Evolutionary conservation across 2,329 filamentous ascomycete species (phyloP).

Genomic region (Trichophyton mentagrophytes): DNA sequence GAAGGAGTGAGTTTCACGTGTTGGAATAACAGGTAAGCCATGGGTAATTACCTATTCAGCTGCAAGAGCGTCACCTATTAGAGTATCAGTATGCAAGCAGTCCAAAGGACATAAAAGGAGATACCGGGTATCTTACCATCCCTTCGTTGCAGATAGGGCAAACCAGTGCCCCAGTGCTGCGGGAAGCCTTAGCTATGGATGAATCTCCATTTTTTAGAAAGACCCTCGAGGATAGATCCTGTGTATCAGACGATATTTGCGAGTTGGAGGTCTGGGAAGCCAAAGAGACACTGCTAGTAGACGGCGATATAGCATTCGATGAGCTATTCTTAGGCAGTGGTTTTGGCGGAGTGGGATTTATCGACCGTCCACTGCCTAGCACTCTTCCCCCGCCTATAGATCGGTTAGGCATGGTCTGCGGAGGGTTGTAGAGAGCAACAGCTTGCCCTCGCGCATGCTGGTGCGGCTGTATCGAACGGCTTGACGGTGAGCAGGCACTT

Average conservation of each 20-base stretch:
- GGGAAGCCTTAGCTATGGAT: constrained; percentile 32
- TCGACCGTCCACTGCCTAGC: constrained; percentile 70
- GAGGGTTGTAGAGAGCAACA: constrained; percentile 5
- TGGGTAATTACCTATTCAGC: constrained; percentile 53
- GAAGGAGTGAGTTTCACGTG: constrained; percentile 12
- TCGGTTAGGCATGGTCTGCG: constrained; percentile 57
- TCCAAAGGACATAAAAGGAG: not conserved
- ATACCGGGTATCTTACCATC: constrained; percentile 53
- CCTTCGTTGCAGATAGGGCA: constrained; percentile 98
- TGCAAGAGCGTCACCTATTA: constrained; percentile 75
- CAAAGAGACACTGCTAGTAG: constrained; percentile 62
- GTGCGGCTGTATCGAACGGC: not conserved
- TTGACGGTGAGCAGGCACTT: not conserved
- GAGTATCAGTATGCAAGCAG: constrained; percentile 5
- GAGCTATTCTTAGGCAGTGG: constrained; percentile 30
- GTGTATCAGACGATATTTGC: constrained; percentile 55
- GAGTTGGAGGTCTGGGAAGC: constrained; percentile 63
- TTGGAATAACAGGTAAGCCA: constrained; percentile 10
- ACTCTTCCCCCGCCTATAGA: constrained; percentile 87
- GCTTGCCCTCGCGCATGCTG: not conserved
- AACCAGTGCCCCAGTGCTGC: constrained; percentile 52
- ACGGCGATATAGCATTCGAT: constrained; percentile 44
- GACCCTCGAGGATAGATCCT: constrained; percentile 72
- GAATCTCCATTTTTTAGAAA: constrained; percentile 50
- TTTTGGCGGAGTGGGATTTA: constrained; percentile 50